phyloP scores from a whole-genome alignment of 2,329 filamentous ascomycete species.

The Mariannaea elegans region DNA sequence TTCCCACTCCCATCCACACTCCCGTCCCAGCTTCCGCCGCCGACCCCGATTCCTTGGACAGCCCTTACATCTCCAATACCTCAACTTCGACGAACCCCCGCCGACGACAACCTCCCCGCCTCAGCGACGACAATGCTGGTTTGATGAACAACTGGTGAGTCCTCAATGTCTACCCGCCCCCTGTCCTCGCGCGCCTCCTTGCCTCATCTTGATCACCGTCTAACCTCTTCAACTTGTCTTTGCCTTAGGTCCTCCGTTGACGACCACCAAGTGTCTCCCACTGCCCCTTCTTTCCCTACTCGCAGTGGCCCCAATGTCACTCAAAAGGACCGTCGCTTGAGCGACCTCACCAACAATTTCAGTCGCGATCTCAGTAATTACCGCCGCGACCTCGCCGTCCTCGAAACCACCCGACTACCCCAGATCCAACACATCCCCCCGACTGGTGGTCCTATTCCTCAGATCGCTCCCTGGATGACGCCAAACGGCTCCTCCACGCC shows the following conservation, averaged over 20 bases:
- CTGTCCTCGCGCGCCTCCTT: conserved; percentile 23
- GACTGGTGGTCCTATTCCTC: conserved; percentile 61
- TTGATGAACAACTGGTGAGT: conserved; percentile 41
- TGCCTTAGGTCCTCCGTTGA: conserved; percentile 44
- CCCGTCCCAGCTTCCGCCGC: conserved; percentile 22
- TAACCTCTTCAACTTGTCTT: conserved; percentile 28
- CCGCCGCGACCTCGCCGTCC: conserved; percentile 74
- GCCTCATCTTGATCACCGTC: conserved; percentile 25
- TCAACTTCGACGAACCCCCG: conserved; percentile 29
- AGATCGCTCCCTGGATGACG: conserved; percentile 68
- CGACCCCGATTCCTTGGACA: conserved; percentile 26
- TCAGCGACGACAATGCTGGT: conserved; percentile 38
- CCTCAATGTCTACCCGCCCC: conserved; percentile 22
- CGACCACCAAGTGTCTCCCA: conserved; percentile 59
- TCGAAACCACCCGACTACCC: conserved; percentile 70
- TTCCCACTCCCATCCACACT: conserved; percentile 23
- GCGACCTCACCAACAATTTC: conserved; percentile 59
- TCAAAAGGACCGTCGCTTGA: conserved; percentile 62
- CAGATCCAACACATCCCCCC: conserved; percentile 63
- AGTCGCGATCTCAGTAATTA: conserved; percentile 71
- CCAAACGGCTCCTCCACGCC: conserved; percentile 49
- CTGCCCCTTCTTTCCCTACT: conserved; percentile 54
- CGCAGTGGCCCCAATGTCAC: conserved; percentile 53
- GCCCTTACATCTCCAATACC: conserved; percentile 27
- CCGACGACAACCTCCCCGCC: conserved; percentile 30